These are phyloP conservation scores for Nothophaeocryptopus gaeumannii DNA, from an alignment of 2,329 filamentous ascomycete genomes.

Conservation along the genomic window DNA sequence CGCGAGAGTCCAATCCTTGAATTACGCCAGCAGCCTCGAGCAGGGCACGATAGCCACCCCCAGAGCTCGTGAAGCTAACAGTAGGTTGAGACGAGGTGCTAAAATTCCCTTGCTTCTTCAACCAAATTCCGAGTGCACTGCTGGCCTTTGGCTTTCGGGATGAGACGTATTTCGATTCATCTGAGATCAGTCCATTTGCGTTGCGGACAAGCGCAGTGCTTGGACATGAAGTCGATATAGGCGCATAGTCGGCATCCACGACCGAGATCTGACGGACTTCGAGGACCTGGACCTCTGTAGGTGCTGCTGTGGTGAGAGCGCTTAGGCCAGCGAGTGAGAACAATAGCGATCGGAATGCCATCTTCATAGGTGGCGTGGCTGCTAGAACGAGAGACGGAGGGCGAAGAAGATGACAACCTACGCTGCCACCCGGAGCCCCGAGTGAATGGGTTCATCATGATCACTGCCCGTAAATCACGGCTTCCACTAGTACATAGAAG, in stretches of 20 bases:
- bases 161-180: conserved; percentile 41
- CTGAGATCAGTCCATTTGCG: conserved; percentile 34
- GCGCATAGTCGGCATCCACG: conserved; percentile 27
- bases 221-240: conserved; percentile 40
- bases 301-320: conserved; percentile 7
- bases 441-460: too few relatives aligned
- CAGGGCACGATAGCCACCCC: conserved; percentile 44
- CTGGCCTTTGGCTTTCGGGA: conserved; percentile 41
- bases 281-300: not conserved
- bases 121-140: conserved; percentile 39
- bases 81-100: conserved; percentile 38
- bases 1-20: conserved; percentile 45
- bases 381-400: too few relatives aligned
- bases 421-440: too few relatives aligned
- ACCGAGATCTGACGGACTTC: conserved; percentile 8
- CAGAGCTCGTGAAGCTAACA: conserved; percentile 44
- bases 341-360: conserved; percentile 7
- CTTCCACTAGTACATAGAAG: too few relatives aligned
- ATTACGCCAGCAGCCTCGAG: conserved; percentile 42
- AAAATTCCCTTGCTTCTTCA: conserved; percentile 39
- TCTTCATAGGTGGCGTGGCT: not conserved
- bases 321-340: conserved; percentile 6
- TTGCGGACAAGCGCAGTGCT: conserved; percentile 38
- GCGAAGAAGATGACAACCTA: too few relatives aligned
- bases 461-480: too few relatives aligned